Percentiles rank a stretch among this genome's conserved stretches.
phyloP scores from a whole-genome alignment of 306 rosid genomes.

The Dryas octopetala region DNA sequence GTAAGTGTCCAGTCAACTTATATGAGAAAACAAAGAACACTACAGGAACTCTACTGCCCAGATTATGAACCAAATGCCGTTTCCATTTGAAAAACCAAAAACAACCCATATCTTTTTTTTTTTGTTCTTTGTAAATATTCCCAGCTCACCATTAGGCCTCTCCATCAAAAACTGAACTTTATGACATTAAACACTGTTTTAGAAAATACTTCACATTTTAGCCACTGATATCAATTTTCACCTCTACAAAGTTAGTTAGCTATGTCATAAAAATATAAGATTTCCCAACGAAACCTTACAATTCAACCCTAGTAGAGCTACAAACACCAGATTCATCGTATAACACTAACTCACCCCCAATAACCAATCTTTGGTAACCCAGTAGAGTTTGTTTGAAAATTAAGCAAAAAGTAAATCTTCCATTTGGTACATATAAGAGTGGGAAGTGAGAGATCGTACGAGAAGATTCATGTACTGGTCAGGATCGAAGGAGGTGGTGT shows the following conservation, averaged over 20 bases:
- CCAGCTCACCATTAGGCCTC: neutral
- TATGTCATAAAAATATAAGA: neutral
- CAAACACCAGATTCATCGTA: neutral
- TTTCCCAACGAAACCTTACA: neutral
- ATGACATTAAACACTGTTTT: neutral
- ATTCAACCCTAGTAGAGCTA: neutral
- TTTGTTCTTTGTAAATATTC: neutral
- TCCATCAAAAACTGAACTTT: neutral
- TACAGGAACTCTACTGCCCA: neutral
- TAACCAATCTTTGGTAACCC: neutral
- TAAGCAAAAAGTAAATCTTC: neutral
- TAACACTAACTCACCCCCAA: neutral
- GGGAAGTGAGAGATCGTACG: slow-evolving; percentile 34
- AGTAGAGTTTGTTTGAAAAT: neutral
- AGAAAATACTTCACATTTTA: neutral
- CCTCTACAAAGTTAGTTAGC: neutral
- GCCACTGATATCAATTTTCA: neutral
- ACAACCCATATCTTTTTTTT: neutral
- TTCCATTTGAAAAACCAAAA: neutral
- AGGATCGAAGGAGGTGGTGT: slow-evolving; percentile 72
- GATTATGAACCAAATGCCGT: neutral
- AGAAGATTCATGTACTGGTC: slow-evolving; percentile 83
- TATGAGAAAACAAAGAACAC: neutral
- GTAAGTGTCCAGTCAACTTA: neutral
- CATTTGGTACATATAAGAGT: neutral